Base-by-base conservation (phyloP, 148 eudicot species). In the Polygonum maritimum region DNA sequence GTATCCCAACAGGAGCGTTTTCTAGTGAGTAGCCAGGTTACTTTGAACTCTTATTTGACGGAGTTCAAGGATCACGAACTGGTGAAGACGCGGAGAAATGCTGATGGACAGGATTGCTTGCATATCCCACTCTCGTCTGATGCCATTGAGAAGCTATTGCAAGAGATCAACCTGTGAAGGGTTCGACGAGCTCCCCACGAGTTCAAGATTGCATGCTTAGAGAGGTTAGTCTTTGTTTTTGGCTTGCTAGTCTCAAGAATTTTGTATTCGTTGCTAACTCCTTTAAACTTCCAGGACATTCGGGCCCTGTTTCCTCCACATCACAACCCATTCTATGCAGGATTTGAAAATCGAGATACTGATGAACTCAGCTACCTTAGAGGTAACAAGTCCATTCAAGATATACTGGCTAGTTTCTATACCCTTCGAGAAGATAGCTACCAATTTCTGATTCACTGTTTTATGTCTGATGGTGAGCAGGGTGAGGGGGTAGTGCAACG, bases 31-130 rank as follows among this genome's bases (percentile, higher is more conserved):
- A 94, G 98, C 82, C 93, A 90, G 85, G 78, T 90, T 26, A 94
- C 98, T 26, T 78, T 94, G 75, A 94, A 95, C 87, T 87, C 97
- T 63, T 97, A 95, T 83, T 77, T 95, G 75, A 90, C 92, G 11
- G 98, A 95, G 77, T 92, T 95, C 77, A 95, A 92, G 81, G 98
- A 95, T 81, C 96, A 95, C 33, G 98, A 95, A 79, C 76, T 95
- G 74, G 90, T 90, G 48, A 92, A 90, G 86, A 89, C 80, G 58
- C 84, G 90, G 76, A 90, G 86, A 82, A 83, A 90, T 80, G 84
- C 94, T 4, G 97, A 95, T 73, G 97, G 98, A 21, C 97, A 92
- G 75, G 98, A 95, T 78, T 92, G 98, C 85, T 76, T 92, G 78
- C 85, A 87, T 76, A 83, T 92, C 81, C 97, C 98, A 52, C 84